Evolutionary conservation across 1,139 yeast species (phyloP).

Genomic region (Lodderomyces elongisporus): DNA sequence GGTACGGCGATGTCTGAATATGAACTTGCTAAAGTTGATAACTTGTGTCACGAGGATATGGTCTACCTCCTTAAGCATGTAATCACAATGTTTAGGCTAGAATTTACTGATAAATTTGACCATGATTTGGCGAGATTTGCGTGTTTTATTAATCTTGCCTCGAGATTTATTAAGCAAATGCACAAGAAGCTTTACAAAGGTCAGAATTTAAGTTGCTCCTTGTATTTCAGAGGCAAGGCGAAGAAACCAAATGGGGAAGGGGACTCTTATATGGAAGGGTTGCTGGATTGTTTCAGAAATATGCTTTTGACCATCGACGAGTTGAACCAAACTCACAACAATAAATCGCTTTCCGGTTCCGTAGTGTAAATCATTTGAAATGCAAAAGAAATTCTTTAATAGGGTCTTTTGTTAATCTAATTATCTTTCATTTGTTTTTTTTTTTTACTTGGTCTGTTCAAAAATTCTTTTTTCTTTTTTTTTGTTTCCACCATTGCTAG

Average conservation of each 20-base stretch:
- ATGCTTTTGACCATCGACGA: no score
- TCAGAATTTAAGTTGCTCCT: conserved; percentile 2
- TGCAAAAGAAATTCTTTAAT: no score
- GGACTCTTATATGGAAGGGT: conserved; percentile 7
- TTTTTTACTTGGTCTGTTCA: no score
- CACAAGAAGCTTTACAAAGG: not conserved
- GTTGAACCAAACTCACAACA: no score
- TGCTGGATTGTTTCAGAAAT: conserved; percentile 4
- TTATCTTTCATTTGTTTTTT: no score
- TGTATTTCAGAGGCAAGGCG: conserved; percentile 1
- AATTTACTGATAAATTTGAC: conserved; percentile 3
- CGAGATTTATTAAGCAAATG: conserved; percentile 3
- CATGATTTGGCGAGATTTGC: conserved; percentile 2
- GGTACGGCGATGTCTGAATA: not conserved
- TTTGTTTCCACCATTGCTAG: not conserved
- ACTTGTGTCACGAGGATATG: conserved; percentile 3
- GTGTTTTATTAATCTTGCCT: conserved; percentile 1
- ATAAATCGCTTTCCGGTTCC: no score
- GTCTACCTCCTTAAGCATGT: conserved; percentile 5
- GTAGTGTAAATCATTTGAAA: no score
- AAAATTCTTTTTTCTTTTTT: no score
- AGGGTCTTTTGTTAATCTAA: no score
- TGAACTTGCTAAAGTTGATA: conserved; percentile 5
- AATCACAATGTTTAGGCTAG: conserved; percentile 5
- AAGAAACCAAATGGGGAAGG: conserved; percentile 5